A percentile compares a stretch with the other conserved stretches of the same genome.
These are phyloP conservation scores for Acanthamoeba castellanii DNA, from an alignment of 208 protist species.

Conservation along the genomic window DNA sequence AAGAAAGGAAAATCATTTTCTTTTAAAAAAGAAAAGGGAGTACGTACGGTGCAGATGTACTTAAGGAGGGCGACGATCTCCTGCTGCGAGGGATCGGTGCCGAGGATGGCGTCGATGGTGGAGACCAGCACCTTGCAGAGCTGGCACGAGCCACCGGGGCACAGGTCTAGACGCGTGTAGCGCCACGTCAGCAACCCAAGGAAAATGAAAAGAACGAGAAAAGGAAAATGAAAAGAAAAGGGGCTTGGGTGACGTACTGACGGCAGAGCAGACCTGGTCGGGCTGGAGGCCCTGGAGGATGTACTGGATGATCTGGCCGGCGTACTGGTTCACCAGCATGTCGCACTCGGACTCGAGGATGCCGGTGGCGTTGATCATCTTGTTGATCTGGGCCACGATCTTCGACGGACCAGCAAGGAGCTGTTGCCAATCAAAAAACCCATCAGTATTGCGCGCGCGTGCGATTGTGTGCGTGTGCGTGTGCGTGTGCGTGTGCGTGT, in stretches of 20 bases:
- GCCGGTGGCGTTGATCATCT: constrained; percentile 29
- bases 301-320: constrained; percentile 21
- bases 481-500: too few species aligned
- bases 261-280: not conserved
- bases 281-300: constrained; percentile 11
- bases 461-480: too few species aligned
- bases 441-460: too few species aligned
- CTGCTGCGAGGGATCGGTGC: not conserved
- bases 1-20: not conserved
- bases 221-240: too few species aligned
- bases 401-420: not conserved
- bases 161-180: not conserved
- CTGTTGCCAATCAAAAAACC: not conserved
- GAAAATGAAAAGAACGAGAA: too few species aligned
- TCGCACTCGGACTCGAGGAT: not conserved
- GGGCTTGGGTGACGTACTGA: not conserved
- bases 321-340: constrained; percentile 6
- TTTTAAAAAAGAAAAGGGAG: not conserved
- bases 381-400: constrained; percentile 19
- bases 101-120: constrained; percentile 24
- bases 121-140: not conserved
- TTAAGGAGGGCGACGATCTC: constrained; percentile 3
- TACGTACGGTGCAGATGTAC: not conserved
- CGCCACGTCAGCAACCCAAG: not conserved
- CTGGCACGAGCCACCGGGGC: constrained; percentile 3